Evolutionary conservation across 106 monocot genomes (phyloP).

Genomic region (Acorus calamus): DNA sequence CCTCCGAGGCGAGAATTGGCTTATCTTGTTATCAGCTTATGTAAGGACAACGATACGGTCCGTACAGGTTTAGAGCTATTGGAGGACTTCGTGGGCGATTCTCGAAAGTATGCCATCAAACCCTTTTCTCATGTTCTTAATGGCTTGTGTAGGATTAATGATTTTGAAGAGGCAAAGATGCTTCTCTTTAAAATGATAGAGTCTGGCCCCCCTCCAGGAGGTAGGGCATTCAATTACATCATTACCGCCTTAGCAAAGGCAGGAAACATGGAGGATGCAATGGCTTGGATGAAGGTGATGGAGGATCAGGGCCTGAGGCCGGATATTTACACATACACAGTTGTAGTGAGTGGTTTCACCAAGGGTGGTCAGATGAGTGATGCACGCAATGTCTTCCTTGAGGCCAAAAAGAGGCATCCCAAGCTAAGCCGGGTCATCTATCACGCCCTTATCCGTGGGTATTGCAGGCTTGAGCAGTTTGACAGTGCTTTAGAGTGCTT

Average conservation of each 20-base stretch:
- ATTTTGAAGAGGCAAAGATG: slow-evolving; percentile 45
- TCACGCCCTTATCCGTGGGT: slow-evolving; percentile 80
- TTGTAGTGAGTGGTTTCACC: slow-evolving; percentile 77
- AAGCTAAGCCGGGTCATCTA: slow-evolving; percentile 56
- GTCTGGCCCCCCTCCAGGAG: slow-evolving; percentile 54
- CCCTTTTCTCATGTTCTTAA: slow-evolving; percentile 50
- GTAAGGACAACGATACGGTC: slow-evolving; percentile 45
- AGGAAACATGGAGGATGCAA: slow-evolving; percentile 76
- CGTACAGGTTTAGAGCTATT: slow-evolving; percentile 51
- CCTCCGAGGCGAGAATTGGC: slow-evolving; percentile 21
- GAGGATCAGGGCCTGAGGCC: slow-evolving; percentile 46
- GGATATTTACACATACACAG: slow-evolving; percentile 79
- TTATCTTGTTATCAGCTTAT: slow-evolving; percentile 33
- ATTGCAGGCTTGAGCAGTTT: slow-evolving; percentile 72
- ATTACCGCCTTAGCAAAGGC: slow-evolving; percentile 58
- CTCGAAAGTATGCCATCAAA: slow-evolving; percentile 28
- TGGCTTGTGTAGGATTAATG: slow-evolving; percentile 54
- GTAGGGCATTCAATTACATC: slow-evolving; percentile 60
- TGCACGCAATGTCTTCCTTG: slow-evolving; percentile 50
- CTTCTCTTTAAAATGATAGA: slow-evolving; percentile 59
- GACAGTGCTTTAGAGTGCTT: slow-evolving; percentile 65
- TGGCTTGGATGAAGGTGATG: slow-evolving; percentile 56
- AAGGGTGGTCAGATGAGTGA: slow-evolving; percentile 80
- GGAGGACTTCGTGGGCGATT: slow-evolving; percentile 32
- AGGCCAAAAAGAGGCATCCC: slow-evolving; percentile 61